Evolutionary conservation across 148 eudicot species (phyloP), one percentile per base, ranked within the genome.

Genomic region (Tetragonia tetragonoides): DNA sequence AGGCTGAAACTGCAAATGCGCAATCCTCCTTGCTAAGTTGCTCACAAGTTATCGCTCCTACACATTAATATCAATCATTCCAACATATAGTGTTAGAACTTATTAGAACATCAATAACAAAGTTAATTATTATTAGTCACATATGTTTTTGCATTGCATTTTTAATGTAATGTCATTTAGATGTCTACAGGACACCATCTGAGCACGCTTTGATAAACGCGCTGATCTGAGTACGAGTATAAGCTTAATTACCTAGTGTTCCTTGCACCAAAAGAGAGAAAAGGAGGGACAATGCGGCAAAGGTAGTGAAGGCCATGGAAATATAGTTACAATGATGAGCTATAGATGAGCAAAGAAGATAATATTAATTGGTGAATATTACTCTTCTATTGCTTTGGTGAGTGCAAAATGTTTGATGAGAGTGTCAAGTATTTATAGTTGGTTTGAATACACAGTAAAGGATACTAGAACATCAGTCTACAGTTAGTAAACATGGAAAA

Each of bases 11-110:
- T 16, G 97, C 91, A 15, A 83, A 91, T 3, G 93, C 84, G 68
- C 97, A 91, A 10, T 85, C 85, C 38, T 88, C 90, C 63, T 88
- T 87, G 86, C 80, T 79, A 10, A 91, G 84, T 74, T 88, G 70
- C 86, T 89, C 88, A 53, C 97, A 91, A 68, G 70, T 81, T 75
- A 88, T 75, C 20, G 38, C 86, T 54, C 84, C 93, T 88, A 62
- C 16, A 21, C 16, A 75, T 20, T 6, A 15, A 14, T 18, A 6
- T 18, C 28, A 64, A 68, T 6, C n/a, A n/a, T n/a, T n/a, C 14
- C 21, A 79, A 18, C 2, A 73, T 16, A 23, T 11, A 9, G 6
- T 18, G 16, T 74, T 1, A 12, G 3, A 73, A 7, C 18, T 14
- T 8, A 12, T 14, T 8, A 12, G 3, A 59, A 23, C 40, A 63